Percentiles rank a stretch among this genome's conserved stretches.
Evolutionary conservation across 1,284 basidiomycete genomes (phyloP).

Genomic region (Ganoderma resinaceum): DNA sequence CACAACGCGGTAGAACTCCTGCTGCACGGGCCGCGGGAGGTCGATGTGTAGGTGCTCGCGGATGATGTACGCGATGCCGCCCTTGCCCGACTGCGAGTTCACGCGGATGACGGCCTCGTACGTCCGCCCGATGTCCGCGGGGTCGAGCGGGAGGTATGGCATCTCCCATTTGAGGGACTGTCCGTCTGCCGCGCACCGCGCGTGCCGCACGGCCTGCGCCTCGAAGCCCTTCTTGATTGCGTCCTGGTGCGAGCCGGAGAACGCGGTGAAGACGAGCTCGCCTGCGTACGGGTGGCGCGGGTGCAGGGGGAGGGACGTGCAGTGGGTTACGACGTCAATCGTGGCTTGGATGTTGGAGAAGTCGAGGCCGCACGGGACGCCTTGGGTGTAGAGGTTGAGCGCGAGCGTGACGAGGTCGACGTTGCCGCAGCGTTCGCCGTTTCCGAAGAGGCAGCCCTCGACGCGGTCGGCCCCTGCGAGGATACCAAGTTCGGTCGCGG

Average conservation of each 20-base stretch:
- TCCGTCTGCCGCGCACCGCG: conserved; percentile 60
- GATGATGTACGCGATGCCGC: conserved; percentile 95
- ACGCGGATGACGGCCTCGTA: conserved; percentile 99
- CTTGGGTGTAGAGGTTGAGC: conserved; percentile 96
- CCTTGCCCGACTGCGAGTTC: conserved; percentile 96
- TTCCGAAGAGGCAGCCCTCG: conserved; percentile 98
- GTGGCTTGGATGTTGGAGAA: conserved; percentile 91
- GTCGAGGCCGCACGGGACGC: conserved; percentile 88
- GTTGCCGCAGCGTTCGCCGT: conserved; percentile 98
- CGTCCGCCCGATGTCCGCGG: conserved; percentile 90
- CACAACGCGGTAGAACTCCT: conserved; percentile 93
- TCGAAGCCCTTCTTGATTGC: conserved; percentile 99
- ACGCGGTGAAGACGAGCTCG: conserved; percentile 98
- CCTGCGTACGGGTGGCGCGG: conserved; percentile 98
- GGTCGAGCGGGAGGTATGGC: conserved; percentile 97
- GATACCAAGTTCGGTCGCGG: conserved; percentile 92
- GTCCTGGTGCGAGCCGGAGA: conserved; percentile 98
- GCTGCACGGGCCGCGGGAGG: conserved; percentile 94
- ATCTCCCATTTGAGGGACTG: conserved; percentile 87
- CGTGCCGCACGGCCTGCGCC: conserved; percentile 70
- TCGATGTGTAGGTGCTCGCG: conserved; percentile 93
- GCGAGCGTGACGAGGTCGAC: conserved; percentile 97
- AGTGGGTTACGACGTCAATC: conserved; percentile 92
- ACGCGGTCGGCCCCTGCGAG: conserved; percentile 95
- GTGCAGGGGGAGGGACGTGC: conserved; percentile 96